phyloP scores from a whole-genome alignment of 1,284 basidiomycete genomes.

The Mycena citricolor region DNA sequence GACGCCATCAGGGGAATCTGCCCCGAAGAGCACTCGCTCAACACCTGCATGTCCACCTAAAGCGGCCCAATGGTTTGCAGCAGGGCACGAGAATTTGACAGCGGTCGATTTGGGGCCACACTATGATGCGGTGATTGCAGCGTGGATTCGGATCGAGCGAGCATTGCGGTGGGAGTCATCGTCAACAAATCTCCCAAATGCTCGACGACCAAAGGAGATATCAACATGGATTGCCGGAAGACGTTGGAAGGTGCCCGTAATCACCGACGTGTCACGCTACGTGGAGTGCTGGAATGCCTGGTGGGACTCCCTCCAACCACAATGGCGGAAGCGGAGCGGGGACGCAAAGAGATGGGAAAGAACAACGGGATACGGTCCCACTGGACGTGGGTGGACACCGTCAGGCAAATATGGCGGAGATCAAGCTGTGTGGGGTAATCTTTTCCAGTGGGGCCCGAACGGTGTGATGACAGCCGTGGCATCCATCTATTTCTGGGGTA shows the following conservation, averaged over 20 bases:
- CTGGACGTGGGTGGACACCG: not conserved
- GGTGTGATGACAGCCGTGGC: slow-evolving; percentile 2
- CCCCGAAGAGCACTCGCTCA: too few relatives aligned
- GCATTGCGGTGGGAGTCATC: slow-evolving; percentile 3
- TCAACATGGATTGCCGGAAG: not conserved
- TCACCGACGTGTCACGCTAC: not conserved
- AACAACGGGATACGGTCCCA: too few relatives aligned
- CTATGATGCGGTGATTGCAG: slow-evolving; percentile 3
- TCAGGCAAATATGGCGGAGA: not conserved
- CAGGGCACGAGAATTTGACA: not conserved
- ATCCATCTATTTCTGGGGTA: not conserved
- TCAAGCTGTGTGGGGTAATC: not conserved
- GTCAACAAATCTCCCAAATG: not conserved
- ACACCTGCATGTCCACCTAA: not conserved
- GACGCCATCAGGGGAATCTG: too few relatives aligned
- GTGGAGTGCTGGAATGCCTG: not conserved
- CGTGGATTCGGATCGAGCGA: slow-evolving; percentile 2
- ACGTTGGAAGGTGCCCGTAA: not conserved
- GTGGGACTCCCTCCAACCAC: slow-evolving; percentile 7
- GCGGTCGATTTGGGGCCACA: not conserved
- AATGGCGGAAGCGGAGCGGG: not conserved
- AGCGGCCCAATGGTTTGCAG: slow-evolving; percentile 1
- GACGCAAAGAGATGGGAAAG: too few relatives aligned
- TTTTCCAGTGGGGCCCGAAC: slow-evolving; percentile 2
- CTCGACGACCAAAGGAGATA: not conserved